A percentile compares a stretch with the other conserved stretches of the same genome.
Evolutionary conservation across 441 rosid species (phyloP).

Genomic region (Flueggea neowawraea): DNA sequence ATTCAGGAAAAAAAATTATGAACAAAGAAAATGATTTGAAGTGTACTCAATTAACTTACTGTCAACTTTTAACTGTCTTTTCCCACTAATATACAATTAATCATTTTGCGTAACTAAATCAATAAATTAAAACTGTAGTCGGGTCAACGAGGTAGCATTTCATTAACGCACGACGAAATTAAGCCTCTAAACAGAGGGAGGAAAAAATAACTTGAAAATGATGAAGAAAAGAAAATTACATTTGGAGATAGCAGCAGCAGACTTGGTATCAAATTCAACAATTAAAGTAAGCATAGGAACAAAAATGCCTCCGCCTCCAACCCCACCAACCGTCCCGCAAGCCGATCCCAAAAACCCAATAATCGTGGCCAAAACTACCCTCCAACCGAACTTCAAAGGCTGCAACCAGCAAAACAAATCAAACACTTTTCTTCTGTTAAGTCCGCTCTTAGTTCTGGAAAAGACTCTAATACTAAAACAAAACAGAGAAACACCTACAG

Average conservation of each 20-base stretch:
- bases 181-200: too few species aligned
- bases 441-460: background rate
- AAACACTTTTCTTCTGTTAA: background rate
- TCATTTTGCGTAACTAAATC: too few species aligned
- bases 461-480: background rate
- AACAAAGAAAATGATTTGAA: background rate
- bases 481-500: slow-evolving; percentile 37
- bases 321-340: slow-evolving; percentile 92
- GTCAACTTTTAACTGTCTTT: background rate
- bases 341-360: slow-evolving; percentile 94
- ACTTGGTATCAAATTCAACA: slow-evolving; percentile 90
- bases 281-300: slow-evolving; percentile 95
- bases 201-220: background rate
- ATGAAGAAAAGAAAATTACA: slow-evolving; percentile 29
- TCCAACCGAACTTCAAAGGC: slow-evolving; percentile 75
- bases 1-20: background rate
- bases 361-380: slow-evolving; percentile 58
- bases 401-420: slow-evolving; percentile 16
- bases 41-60: too few species aligned
- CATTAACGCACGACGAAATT: too few species aligned
- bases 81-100: background rate
- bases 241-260: slow-evolving; percentile 96
- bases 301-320: slow-evolving; percentile 97
- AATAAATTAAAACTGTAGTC: too few species aligned
- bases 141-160: too few species aligned